These are phyloP conservation scores for Cercospora sesami DNA, from an alignment of 2,329 filamentous ascomycete genomes.

Conservation along the genomic window DNA sequence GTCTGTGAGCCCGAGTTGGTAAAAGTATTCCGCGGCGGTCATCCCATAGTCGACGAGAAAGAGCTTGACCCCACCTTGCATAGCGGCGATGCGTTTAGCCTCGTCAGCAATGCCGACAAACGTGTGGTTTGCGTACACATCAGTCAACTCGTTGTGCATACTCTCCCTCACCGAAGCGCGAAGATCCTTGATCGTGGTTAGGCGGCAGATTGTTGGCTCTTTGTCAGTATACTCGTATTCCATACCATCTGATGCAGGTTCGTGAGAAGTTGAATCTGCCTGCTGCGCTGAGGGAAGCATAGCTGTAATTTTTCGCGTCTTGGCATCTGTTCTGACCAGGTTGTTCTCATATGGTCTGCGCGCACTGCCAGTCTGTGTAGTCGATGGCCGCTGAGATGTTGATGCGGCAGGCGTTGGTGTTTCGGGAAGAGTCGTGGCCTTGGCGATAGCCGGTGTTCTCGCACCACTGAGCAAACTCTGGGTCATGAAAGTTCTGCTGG, in stretches of 20 bases:
- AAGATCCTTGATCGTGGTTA: constrained; percentile 83
- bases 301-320: constrained; percentile 88
- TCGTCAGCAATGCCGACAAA: constrained; percentile 94
- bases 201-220: constrained; percentile 67
- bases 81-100: constrained; percentile 79
- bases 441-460: constrained; percentile 48
- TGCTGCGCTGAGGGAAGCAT: constrained; percentile 70
- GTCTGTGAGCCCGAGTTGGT: constrained; percentile 90
- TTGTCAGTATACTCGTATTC: constrained; percentile 73
- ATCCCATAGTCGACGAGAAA: constrained; percentile 93
- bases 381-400: constrained; percentile 41
- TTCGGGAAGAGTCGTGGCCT: constrained; percentile 40
- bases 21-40: constrained; percentile 83
- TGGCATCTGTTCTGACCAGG: constrained; percentile 84
- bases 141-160: constrained; percentile 82
- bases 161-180: constrained; percentile 75
- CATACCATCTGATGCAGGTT: constrained; percentile 49
- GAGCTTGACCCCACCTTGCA: constrained; percentile 89
- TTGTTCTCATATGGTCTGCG: constrained; percentile 77
- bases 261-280: constrained; percentile 41
- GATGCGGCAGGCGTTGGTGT: constrained; percentile 35
- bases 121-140: constrained; percentile 82
- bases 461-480: constrained; percentile 80
- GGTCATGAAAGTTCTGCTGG: constrained; percentile 89
- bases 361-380: constrained; percentile 22